Percentiles rank a stretch among this genome's conserved stretches.
Evolutionary conservation across 345 rosid genomes (phyloP).

Genomic region (Arabidopsis suecica): DNA sequence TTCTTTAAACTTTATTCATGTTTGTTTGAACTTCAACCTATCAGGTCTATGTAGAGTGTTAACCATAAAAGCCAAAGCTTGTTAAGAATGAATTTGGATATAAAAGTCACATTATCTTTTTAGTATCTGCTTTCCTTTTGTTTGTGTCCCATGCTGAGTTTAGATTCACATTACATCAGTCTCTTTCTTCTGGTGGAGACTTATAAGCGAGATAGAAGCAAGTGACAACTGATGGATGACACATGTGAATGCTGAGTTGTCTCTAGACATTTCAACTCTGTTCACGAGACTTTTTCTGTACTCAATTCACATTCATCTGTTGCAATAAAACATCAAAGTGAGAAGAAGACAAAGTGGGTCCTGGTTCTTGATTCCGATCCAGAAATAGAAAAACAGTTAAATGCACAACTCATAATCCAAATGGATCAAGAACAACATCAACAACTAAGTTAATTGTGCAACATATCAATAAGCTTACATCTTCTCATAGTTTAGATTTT

Average conservation of each 20-base stretch:
- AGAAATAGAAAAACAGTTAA: conserved; percentile 2
- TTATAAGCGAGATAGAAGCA: conserved; percentile 7
- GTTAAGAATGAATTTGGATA: too few relatives aligned
- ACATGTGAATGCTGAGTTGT: conserved; percentile 31
- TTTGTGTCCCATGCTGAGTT: conserved; percentile 17
- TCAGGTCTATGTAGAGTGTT: too few relatives aligned
- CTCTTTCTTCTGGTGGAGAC: background rate
- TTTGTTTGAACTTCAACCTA: too few relatives aligned
- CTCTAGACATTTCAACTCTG: conserved; percentile 15
- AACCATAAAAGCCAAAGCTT: too few relatives aligned
- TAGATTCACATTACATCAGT: background rate
- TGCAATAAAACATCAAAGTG: conserved; percentile 31
- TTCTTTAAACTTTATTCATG: background rate
- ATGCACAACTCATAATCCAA: background rate
- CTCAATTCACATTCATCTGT: conserved; percentile 25
- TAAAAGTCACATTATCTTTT: too few relatives aligned
- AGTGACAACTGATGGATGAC: conserved; percentile 8
- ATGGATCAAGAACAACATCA: background rate
- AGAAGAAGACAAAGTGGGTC: conserved; percentile 42
- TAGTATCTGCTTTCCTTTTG: background rate
- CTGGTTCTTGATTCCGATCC: conserved; percentile 11
- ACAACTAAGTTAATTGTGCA: background rate
- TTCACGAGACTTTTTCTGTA: conserved; percentile 12
- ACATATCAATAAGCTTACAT: conserved; percentile 14
- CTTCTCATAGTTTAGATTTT: conserved; percentile 44